Conservation (phyloP, 257 asterid species). For the Scutellaria baicalensis region DNA sequence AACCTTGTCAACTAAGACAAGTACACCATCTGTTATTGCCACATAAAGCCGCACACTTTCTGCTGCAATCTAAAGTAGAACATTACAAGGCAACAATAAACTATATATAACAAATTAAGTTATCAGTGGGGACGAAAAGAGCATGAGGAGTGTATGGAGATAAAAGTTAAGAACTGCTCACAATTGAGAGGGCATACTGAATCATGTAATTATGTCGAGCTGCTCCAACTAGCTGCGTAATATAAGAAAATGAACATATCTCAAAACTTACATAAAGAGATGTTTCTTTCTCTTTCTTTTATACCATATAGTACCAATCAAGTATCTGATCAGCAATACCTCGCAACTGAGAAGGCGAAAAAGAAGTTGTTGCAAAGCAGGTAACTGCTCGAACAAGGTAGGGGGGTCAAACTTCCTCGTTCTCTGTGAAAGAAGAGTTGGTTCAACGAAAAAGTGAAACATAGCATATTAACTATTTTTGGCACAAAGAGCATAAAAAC, state of each 20-base stretch:
- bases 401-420: constrained; percentile 47
- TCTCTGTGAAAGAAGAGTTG: constrained; percentile 33
- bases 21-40: constrained; percentile 74
- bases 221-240: constrained; percentile 58
- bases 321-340: constrained; percentile 28
- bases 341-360: constrained; percentile 65
- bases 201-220: constrained; percentile 59
- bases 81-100: constrained; percentile 5
- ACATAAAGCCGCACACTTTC: constrained; percentile 80
- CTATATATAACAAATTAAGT: constrained; percentile 9
- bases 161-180: constrained; percentile 27
- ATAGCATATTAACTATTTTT: background rate
- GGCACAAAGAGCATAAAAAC: background rate
- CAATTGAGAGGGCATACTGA: constrained; percentile 69
- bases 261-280: background rate
- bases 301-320: background rate
- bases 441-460: background rate
- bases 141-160: background rate
- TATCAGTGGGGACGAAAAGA: background rate
- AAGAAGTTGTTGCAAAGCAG: constrained; percentile 66
- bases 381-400: constrained; percentile 56
- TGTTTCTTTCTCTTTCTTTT: background rate
- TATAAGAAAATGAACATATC: constrained; percentile 8
- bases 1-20: constrained; percentile 83
- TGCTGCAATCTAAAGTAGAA: constrained; percentile 54